Conservation (phyloP, 2,329 filamentous ascomycete species). For the Colletotrichum sp. region DNA sequence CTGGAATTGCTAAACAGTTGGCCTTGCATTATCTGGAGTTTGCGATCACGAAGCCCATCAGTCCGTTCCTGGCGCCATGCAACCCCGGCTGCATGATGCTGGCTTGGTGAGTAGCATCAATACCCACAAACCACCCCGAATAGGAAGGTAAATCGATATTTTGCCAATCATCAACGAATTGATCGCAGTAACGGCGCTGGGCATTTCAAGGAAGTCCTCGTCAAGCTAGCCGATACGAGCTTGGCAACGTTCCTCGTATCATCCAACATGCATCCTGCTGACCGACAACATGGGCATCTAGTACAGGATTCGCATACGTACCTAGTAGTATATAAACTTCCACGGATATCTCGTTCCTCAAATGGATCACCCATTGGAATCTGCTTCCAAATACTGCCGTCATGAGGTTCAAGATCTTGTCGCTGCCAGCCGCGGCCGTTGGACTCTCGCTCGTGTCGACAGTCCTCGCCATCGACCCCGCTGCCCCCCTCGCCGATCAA, state of each 20-base stretch:
- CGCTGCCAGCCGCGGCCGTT: background rate
- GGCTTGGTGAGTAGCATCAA: background rate
- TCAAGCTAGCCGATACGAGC: background rate
- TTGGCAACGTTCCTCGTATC: background rate
- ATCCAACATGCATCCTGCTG: background rate
- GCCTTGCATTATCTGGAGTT: background rate
- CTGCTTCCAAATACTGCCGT: fast-evolving
- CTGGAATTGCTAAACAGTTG: background rate
- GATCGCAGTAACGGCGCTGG: background rate
- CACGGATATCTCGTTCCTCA: background rate
- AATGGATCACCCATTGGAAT: fast-evolving
- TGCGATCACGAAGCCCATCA: background rate
- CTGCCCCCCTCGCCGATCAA: fast-evolving
- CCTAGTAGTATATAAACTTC: background rate
- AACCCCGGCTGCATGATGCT: background rate
- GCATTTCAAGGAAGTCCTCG: background rate
- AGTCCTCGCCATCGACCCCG: fast-evolving
- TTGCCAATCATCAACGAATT: background rate
- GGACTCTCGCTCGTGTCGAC: background rate
- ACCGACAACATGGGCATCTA: background rate
- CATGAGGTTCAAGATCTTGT: background rate
- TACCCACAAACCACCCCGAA: background rate
- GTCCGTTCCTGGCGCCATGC: background rate
- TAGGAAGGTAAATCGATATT: background rate
- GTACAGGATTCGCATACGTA: background rate